Conservation (phyloP, 768 basidiomycete species). For the Scleroderma bovista region DNA sequence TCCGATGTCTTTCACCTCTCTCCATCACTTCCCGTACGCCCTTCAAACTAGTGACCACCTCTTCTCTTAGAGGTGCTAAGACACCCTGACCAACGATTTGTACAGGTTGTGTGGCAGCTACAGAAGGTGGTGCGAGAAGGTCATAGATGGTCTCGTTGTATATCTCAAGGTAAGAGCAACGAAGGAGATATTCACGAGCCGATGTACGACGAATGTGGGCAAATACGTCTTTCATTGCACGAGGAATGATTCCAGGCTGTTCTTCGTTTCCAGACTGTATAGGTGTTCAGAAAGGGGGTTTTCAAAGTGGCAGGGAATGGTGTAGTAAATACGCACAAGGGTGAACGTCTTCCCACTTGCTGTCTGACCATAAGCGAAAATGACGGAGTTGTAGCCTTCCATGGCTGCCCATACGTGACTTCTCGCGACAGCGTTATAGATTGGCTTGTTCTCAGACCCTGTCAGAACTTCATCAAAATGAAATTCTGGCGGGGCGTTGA, state of each 20-base stretch:
- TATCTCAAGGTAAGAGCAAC: constrained; percentile 95
- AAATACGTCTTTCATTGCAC: constrained; percentile 90
- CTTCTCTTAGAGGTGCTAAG: constrained; percentile 78
- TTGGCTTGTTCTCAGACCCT: constrained; percentile 71
- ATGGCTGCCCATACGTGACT: constrained; percentile 87
- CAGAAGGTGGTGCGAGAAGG: constrained; percentile 68
- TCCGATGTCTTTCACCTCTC: constrained; percentile 79
- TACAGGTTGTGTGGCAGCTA: constrained; percentile 50
- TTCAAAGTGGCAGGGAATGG: not conserved
- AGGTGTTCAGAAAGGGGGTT: constrained; percentile 30
- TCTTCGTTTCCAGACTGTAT: constrained; percentile 63
- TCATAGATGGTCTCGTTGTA: constrained; percentile 93
- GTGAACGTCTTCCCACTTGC: constrained; percentile 74
- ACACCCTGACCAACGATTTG: constrained; percentile 69
- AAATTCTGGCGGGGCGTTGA: constrained; percentile 43
- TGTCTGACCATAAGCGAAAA: constrained; percentile 94
- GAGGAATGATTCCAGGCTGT: constrained; percentile 92
- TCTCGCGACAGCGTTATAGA: constrained; percentile 71
- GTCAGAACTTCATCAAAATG: constrained; percentile 74
- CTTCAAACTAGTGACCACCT: constrained; percentile 88
- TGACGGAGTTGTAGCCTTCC: constrained; percentile 94
- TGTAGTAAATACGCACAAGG: constrained; percentile 33
- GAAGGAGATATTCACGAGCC: constrained; percentile 84
- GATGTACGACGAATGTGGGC: constrained; percentile 72
- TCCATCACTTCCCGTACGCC: constrained; percentile 80